phyloP scores from a whole-genome alignment of 2,329 filamentous ascomycete genomes.

The Sarocladium strictum region DNA sequence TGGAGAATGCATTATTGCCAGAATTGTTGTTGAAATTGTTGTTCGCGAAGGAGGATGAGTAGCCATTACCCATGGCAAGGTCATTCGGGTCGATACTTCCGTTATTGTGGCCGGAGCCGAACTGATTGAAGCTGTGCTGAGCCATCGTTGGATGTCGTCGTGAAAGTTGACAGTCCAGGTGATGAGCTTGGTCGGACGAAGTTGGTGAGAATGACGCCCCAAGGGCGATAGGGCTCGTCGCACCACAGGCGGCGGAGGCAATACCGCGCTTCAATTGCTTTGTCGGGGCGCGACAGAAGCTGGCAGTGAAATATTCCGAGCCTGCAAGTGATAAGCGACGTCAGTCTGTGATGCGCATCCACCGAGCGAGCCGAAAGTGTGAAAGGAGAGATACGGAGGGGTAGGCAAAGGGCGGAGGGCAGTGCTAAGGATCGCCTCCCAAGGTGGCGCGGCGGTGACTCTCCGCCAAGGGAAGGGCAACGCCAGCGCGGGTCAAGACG shows the following conservation, averaged over 20 bases:
- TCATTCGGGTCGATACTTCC: conserved; percentile 78
- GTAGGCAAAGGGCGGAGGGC: conserved; percentile 8
- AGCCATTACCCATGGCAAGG: conserved; percentile 53
- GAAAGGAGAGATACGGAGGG: neutral
- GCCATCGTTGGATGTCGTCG: conserved; percentile 35
- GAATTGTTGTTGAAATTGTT: conserved; percentile 48
- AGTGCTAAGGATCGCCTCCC: neutral
- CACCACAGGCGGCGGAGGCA: neutral
- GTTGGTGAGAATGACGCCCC: neutral
- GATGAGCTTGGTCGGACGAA: neutral
- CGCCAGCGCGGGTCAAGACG: neutral
- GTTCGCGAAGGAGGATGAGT: conserved; percentile 47
- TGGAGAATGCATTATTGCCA: conserved; percentile 66
- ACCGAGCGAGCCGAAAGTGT: conserved; percentile 7
- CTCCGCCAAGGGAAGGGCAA: neutral
- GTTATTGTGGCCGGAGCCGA: conserved; percentile 46
- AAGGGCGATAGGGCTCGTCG: neutral
- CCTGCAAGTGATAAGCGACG: neutral
- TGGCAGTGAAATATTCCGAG: neutral
- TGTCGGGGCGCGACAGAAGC: neutral
- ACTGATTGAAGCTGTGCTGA: conserved; percentile 51
- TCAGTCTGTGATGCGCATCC: neutral
- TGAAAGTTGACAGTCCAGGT: neutral
- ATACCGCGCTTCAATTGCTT: neutral
- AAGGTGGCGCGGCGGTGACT: neutral